Evolutionary conservation across 176 grass and related monocot genomes (phyloP).

Genomic region (Bonia amplexicaulis): DNA sequence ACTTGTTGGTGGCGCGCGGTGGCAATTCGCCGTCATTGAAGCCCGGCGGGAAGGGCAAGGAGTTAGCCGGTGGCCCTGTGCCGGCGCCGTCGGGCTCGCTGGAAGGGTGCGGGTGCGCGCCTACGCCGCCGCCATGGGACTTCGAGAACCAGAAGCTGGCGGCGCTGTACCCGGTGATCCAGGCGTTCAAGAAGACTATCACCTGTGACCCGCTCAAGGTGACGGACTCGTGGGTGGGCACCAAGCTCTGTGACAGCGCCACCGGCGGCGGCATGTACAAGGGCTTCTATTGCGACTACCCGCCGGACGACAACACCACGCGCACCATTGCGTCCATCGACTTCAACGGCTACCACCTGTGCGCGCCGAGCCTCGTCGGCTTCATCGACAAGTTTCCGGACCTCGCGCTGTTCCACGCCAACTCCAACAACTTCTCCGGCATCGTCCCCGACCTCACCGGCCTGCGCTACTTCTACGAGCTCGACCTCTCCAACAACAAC

Average conservation of each 20-base stretch:
- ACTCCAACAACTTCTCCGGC: constrained; percentile 70
- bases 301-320: not conserved
- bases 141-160: constrained; percentile 44
- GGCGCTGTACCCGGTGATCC: constrained; percentile 56
- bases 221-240: constrained; percentile 46
- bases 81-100: not conserved
- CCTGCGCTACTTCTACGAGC: constrained; percentile 67
- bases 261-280: constrained; percentile 20
- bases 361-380: constrained; percentile 41
- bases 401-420: constrained; percentile 80
- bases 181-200: constrained; percentile 66
- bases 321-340: constrained; percentile 72
- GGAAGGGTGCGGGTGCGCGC: not conserved
- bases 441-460: constrained; percentile 37
- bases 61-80: not conserved
- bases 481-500: constrained; percentile 81
- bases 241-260: constrained; percentile 31
- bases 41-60: not conserved
- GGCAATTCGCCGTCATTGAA: not conserved
- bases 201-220: constrained; percentile 41
- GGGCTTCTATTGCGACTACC: constrained; percentile 72
- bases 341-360: constrained; percentile 62
- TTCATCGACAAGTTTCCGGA: constrained; percentile 75
- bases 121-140: not conserved
- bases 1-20: not conserved